Conservation (phyloP, 768 basidiomycete species). For the Kwoniella sp. region DNA sequence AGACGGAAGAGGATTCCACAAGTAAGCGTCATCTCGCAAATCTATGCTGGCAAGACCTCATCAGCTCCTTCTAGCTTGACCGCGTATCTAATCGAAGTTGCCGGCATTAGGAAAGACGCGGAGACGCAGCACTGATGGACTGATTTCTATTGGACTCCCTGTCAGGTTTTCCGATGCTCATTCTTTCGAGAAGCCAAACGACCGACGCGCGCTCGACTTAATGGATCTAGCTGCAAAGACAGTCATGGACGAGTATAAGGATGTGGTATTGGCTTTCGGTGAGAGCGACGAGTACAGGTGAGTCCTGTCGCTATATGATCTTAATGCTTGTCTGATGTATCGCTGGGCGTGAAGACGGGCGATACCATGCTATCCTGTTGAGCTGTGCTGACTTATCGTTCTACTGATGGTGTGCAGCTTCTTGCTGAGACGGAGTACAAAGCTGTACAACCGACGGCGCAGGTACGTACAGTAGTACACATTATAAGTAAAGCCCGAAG, state of each 20-base stretch:
- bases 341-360: no score
- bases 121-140: not conserved
- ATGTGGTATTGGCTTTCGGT: constrained; percentile 85
- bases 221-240: constrained; percentile 88
- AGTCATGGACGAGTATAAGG: constrained; percentile 79
- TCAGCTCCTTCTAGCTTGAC: no score
- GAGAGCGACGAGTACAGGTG: constrained; percentile 98
- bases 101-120: no score
- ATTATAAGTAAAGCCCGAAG: no score
- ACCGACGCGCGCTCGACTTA: constrained; percentile 76
- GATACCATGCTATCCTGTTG: no score
- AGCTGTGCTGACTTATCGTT: not conserved
- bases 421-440: constrained; percentile 72
- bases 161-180: constrained; percentile 82
- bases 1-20: constrained; percentile 92
- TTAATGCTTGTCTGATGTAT: no score
- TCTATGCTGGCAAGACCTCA: not conserved
- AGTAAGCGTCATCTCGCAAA: constrained; percentile 60
- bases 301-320: no score
- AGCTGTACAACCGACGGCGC: constrained; percentile 78
- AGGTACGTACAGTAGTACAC: constrained; percentile 49
- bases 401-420: constrained; percentile 64
- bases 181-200: constrained; percentile 85
- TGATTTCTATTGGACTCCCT: not conserved
- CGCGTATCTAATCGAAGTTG: no score